phyloP scores from a whole-genome alignment of 148 eudicot genomes.

The Cornus kousa region DNA sequence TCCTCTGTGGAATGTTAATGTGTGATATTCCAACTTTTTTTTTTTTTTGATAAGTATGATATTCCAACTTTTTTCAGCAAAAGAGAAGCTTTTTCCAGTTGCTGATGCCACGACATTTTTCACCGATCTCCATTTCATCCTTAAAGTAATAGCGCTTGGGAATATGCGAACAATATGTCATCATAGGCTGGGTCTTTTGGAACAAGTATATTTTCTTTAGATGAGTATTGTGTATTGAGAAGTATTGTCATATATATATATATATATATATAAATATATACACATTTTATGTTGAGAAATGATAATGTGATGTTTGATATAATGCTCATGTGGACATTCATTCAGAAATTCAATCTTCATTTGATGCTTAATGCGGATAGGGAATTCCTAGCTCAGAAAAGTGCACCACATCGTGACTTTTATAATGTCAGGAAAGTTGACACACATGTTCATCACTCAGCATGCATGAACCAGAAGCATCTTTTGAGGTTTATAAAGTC shows the following conservation, averaged over 20 bases:
- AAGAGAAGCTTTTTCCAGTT: constrained; percentile 80
- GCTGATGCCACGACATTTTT: constrained; percentile 98
- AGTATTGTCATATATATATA: too few relatives aligned
- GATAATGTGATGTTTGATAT: constrained; percentile 14
- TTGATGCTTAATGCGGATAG: constrained; percentile 99
- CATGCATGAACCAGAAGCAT: constrained; percentile 99
- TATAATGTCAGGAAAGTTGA: constrained; percentile 99
- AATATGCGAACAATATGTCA: constrained; percentile 92
- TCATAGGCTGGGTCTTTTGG: constrained; percentile 86
- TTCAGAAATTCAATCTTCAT: constrained; percentile 98
- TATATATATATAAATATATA: too few relatives aligned
- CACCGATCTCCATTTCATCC: constrained; percentile 98
- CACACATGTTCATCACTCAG: constrained; percentile 99
- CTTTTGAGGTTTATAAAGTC: constrained; percentile 95
- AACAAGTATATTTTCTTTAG: constrained; percentile 56
- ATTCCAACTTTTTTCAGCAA: constrained; percentile 41
- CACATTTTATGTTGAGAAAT: neutral
- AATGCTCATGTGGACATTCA: constrained; percentile 16
- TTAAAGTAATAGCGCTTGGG: constrained; percentile 95
- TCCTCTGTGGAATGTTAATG: neutral
- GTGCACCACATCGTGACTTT: constrained; percentile 99
- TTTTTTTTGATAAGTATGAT: too few relatives aligned
- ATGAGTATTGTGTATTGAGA: neutral
- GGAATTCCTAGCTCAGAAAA: constrained; percentile 97
- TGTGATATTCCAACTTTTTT: constrained; percentile 2